Percentiles rank a stretch among this genome's conserved stretches.
These are phyloP conservation scores for Penicillium ochrochloron DNA, from an alignment of 495 filamentous ascomycete genomes.

Conservation along the genomic window DNA sequence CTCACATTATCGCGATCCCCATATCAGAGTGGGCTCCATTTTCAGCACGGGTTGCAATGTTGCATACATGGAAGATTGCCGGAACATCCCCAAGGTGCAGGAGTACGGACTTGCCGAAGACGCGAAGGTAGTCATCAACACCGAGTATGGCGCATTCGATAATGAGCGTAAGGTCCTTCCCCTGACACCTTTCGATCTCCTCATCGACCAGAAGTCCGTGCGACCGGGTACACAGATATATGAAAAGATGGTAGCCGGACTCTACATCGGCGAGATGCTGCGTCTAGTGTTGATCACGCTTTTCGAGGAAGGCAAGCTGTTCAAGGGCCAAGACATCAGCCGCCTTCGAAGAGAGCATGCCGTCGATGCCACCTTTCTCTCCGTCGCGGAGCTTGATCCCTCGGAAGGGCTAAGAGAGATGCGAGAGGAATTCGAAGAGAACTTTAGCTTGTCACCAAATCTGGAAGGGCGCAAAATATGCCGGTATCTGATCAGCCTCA, in stretches of 20 bases:
- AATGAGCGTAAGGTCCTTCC: slow-evolving; percentile 86
- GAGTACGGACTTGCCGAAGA: slow-evolving; percentile 79
- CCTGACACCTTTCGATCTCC: slow-evolving; percentile 37
- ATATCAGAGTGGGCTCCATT: slow-evolving; percentile 89
- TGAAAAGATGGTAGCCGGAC: slow-evolving; percentile 54
- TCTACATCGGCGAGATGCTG: slow-evolving; percentile 54
- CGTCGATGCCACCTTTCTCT: slow-evolving; percentile 81
- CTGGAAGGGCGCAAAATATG: slow-evolving; percentile 76
- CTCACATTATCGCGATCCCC: slow-evolving; percentile 82
- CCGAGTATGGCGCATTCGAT: slow-evolving; percentile 96
- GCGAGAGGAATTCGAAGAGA: slow-evolving; percentile 68
- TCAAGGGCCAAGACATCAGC: slow-evolving; percentile 51
- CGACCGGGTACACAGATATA: slow-evolving; percentile 51
- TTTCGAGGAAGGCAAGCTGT: slow-evolving; percentile 37
- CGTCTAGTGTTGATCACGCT: slow-evolving; percentile 46
- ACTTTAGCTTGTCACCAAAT: slow-evolving; percentile 65
- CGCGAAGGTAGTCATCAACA: slow-evolving; percentile 91
- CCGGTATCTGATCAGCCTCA: slow-evolving; percentile 79
- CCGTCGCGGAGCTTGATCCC: slow-evolving; percentile 73
- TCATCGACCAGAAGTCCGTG: slow-evolving; percentile 45
- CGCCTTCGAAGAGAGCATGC: slow-evolving; percentile 69
- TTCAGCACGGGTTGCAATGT: slow-evolving; percentile 97
- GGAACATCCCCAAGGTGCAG: slow-evolving; percentile 82
- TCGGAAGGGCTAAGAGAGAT: slow-evolving; percentile 75
- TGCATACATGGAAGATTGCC: slow-evolving; percentile 89